phyloP scores from a whole-genome alignment of 2,329 filamentous ascomycete species.

The Metarhizium anisopliae region DNA sequence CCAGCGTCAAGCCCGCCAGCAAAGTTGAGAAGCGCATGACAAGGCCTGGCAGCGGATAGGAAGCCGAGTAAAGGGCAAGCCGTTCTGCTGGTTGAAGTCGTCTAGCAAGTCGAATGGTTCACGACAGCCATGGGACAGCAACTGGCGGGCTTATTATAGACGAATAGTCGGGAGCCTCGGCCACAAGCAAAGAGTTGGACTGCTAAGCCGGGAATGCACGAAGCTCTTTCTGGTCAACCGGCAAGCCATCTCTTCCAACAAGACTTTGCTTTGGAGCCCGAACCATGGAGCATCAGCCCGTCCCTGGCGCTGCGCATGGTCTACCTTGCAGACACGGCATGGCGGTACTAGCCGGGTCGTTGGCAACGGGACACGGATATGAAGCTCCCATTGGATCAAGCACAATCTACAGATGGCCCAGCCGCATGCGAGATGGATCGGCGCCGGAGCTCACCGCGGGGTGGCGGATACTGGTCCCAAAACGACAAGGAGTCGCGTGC shows the following conservation, averaged over 20 bases:
- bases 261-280: neutral
- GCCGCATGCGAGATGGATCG: neutral
- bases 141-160: neutral
- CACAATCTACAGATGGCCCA: neutral
- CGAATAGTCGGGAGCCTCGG: neutral
- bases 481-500: neutral
- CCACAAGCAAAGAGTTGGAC: neutral
- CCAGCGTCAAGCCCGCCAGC: conserved; percentile 10
- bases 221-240: neutral
- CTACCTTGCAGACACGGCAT: neutral
- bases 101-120: neutral
- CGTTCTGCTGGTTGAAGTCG: neutral
- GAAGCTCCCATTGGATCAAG: neutral
- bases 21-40: conserved; percentile 14
- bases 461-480: neutral
- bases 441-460: neutral
- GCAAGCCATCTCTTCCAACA: neutral
- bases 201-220: too few species aligned
- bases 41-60: neutral
- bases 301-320: neutral
- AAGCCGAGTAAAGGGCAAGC: neutral
- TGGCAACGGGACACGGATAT: neutral
- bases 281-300: neutral
- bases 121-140: neutral
- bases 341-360: neutral